These are phyloP conservation scores for Chrysanthemum makinoi DNA, from an alignment of 129 eudicot species.

Conservation along the genomic window DNA sequence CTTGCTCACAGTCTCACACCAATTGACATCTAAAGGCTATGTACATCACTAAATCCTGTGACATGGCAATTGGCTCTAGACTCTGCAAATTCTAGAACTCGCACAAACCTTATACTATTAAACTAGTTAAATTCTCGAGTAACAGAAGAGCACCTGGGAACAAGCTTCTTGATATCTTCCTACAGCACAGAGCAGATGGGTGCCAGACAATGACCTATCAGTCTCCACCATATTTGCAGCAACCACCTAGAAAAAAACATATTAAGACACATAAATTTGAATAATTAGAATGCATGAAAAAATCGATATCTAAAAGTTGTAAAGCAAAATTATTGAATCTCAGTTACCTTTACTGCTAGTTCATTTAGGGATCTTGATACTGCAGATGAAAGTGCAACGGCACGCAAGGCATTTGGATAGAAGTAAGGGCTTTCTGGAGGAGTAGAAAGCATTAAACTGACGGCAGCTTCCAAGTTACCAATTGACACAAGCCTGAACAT, in stretches of 20 bases:
- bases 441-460: slow-evolving; percentile 90
- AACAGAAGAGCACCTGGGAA: slow-evolving; percentile 68
- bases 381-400: slow-evolving; percentile 98
- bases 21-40: neutral
- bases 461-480: slow-evolving; percentile 96
- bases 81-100: neutral
- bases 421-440: slow-evolving; percentile 95
- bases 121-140: neutral
- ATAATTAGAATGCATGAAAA: neutral
- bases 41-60: neutral
- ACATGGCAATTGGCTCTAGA: neutral
- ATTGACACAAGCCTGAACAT: slow-evolving; percentile 78
- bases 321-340: neutral
- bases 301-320: neutral
- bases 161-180: slow-evolving; percentile 99
- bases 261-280: neutral
- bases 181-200: slow-evolving; percentile 95
- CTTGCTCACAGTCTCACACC: too few species aligned
- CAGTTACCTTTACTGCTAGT: slow-evolving; percentile 82
- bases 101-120: slow-evolving; percentile 2
- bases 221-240: slow-evolving; percentile 96
- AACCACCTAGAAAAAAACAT: slow-evolving; percentile 56
- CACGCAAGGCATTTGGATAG: slow-evolving; percentile 87
- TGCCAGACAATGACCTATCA: slow-evolving; percentile 86
- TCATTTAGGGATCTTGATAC: slow-evolving; percentile 85